Percentiles rank a stretch among this genome's conserved stretches.
These are phyloP conservation scores for Rubia tinctorum DNA, from an alignment of 305 asterid species.

Conservation along the genomic window DNA sequence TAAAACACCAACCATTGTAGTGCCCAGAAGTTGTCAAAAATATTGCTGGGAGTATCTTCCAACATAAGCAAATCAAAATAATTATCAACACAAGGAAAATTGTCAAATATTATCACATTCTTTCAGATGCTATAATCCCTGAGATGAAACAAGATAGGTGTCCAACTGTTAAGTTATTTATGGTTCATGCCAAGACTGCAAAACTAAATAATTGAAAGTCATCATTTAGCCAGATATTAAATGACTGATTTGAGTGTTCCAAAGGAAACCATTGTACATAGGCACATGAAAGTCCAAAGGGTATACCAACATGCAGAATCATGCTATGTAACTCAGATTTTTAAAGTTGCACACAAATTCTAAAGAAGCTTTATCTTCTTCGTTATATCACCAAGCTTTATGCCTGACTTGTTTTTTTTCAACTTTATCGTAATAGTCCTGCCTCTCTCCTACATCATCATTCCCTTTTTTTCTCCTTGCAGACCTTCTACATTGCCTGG, in stretches of 20 bases:
- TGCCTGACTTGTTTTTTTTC: too few species aligned
- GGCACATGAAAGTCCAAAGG: not conserved
- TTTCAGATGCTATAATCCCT: not conserved
- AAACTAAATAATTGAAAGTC: not conserved
- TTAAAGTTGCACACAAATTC: too few species aligned
- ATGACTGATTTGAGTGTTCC: not conserved
- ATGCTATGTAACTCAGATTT: not conserved
- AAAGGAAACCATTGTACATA: not conserved
- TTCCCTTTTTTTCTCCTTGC: too few species aligned
- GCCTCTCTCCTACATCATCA: not conserved
- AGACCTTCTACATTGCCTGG: not conserved
- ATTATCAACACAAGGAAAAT: not conserved
- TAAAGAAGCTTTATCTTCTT: too few species aligned
- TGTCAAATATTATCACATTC: not conserved
- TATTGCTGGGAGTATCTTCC: not conserved
- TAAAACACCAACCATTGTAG: not conserved
- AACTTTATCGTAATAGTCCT: not conserved
- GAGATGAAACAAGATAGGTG: not conserved
- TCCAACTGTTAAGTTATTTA: not conserved
- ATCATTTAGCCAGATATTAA: not conserved
- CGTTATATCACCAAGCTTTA: too few species aligned
- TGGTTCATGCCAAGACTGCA: not conserved
- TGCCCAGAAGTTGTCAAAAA: not conserved
- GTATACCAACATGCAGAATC: not conserved
- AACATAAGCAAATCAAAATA: not conserved